Conservation (phyloP, 805 yeast genomes). For the Candida parachauliodes region DNA sequence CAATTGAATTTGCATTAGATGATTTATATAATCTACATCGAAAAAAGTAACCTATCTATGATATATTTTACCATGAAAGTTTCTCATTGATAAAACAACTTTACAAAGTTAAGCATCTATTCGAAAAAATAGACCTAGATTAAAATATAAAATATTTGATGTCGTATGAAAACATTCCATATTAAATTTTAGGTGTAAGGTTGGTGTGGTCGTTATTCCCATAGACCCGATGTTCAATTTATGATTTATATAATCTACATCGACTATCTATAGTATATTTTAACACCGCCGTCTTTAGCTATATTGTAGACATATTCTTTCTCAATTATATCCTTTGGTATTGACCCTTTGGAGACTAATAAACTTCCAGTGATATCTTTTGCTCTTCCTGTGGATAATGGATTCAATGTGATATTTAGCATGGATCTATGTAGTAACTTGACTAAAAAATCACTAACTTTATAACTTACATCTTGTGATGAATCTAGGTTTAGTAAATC, state of each 20-base stretch:
- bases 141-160: too few species aligned
- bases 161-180: slow-evolving; percentile 79
- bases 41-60: slow-evolving; percentile 39
- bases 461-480: slow-evolving; percentile 31
- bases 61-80: slow-evolving; percentile 42
- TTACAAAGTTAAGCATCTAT: too few species aligned
- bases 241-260: slow-evolving; percentile 59
- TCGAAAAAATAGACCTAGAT: too few species aligned
- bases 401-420: slow-evolving; percentile 54
- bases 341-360: slow-evolving; percentile 55
- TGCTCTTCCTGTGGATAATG: slow-evolving; percentile 78
- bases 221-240: slow-evolving; percentile 84
- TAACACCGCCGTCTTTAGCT: slow-evolving; percentile 50
- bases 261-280: slow-evolving; percentile 43
- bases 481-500: slow-evolving; percentile 29
- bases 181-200: slow-evolving; percentile 87
- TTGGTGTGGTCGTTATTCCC: slow-evolving; percentile 93
- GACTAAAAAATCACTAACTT: slow-evolving; percentile 44
- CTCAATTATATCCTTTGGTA: slow-evolving; percentile 42
- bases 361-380: slow-evolving; percentile 76
- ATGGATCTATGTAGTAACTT: slow-evolving; percentile 49
- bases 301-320: slow-evolving; percentile 61
- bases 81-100: too few species aligned
- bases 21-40: slow-evolving; percentile 55
- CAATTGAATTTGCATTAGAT: slow-evolving; percentile 85